Evolutionary conservation across 768 basidiomycete species (phyloP), one percentile per base, ranked within the genome.

Genomic region (Dictyophora rubrovolvata): DNA sequence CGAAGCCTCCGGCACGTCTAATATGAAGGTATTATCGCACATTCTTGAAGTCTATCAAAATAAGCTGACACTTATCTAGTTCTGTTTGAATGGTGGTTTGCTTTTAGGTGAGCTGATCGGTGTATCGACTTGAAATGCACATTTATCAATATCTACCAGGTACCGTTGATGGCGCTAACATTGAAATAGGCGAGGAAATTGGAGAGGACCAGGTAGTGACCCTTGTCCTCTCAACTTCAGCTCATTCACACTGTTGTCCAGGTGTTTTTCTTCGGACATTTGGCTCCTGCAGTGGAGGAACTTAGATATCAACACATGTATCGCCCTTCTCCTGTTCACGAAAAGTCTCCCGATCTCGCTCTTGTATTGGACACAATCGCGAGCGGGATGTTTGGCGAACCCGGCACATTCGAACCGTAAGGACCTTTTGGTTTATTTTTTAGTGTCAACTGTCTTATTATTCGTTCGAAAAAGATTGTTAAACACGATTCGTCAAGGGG

Each of bases 121-220:
- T 28, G 28, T 28, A 28, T 28, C 28, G 28, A 28, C 28, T 28
- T 28, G 7, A 28, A 3, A 28, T 28, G 28, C 28, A 28, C 7
- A 28, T 28, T 3, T 28, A 28, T 28, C 28, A 28, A 3, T 28
- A 28, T 7, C 4, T 28, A 28, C 7, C 28, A 59, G 57, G 60
- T 7, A 70, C 67, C 1, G 67, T 70, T 74, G 92, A 99, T 72
- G 95, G 95, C 56, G 95, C 95, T 18, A 94, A 92, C 66, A 92
- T 93, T 60, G 94, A 97, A 74, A 97, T 98, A 63, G 93, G 91
- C 4, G 92, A 97, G 67, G 93, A 96, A 69, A 86, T 93, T 51
- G 95, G 94, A 33, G 90, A 93, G 68, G 84, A 80, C 66, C 91
- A 95, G 69, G 92, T 93, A 66, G 93, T 89, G 89, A 70, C 77